Evolutionary conservation across 139 green algal genomes (phyloP).

Genomic region (Closterium sp.): DNA sequence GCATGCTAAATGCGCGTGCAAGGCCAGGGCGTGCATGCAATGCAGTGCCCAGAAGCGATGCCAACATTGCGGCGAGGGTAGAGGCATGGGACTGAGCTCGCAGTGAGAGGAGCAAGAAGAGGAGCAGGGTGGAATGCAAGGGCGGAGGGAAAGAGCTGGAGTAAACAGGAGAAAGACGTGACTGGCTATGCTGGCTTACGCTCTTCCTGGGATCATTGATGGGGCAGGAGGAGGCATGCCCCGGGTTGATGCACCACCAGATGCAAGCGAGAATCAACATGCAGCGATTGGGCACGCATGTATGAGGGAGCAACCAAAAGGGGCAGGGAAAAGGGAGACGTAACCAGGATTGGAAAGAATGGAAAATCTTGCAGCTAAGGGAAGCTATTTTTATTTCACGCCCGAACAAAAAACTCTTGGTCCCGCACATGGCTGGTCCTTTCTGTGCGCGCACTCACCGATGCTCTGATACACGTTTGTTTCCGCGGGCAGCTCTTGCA

Average conservation of each 20-base stretch:
- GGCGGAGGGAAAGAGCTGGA: neutral
- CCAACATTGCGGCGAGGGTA: neutral
- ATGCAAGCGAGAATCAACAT: neutral
- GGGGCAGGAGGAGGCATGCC: neutral
- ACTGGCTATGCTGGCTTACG: neutral
- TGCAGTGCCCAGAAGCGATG: neutral
- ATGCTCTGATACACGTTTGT: conserved; percentile 3
- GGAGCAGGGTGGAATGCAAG: neutral
- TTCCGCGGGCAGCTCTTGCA: conserved; percentile 10
- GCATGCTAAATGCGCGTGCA: neutral
- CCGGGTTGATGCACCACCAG: neutral
- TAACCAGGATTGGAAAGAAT: neutral
- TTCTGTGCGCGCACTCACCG: neutral
- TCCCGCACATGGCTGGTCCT: neutral
- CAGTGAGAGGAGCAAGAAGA: neutral
- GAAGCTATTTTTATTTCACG: neutral
- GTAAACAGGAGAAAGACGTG: neutral
- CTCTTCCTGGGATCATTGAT: neutral
- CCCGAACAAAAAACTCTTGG: neutral
- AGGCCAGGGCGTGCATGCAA: neutral
- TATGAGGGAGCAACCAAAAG: neutral
- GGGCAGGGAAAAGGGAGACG: neutral
- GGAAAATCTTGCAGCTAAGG: neutral
- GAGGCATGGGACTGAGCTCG: neutral
- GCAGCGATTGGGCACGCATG: neutral